Evolutionary conservation across 75 land plant genomes (phyloP).

Genomic region (Selaginella moellendorffii): DNA sequence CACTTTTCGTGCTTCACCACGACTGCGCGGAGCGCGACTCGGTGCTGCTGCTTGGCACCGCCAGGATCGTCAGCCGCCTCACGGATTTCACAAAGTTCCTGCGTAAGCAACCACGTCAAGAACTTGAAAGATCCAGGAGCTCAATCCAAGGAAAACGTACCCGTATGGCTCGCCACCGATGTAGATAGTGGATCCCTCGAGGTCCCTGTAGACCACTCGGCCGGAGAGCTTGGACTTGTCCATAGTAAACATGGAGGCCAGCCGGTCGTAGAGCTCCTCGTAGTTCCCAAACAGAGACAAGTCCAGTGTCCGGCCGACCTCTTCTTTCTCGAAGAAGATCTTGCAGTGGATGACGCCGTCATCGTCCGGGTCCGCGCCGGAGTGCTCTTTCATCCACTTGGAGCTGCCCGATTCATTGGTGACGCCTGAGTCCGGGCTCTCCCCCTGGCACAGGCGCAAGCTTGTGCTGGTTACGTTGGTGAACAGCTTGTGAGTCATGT

Average conservation of each 20-base stretch:
- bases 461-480: no score
- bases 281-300: constrained; percentile 48
- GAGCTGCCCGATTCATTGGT: constrained; percentile 16
- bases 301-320: constrained; percentile 75
- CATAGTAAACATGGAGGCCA: constrained; percentile 55
- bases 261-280: constrained; percentile 47
- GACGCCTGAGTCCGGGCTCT: background rate
- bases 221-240: constrained; percentile 12
- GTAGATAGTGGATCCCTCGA: constrained; percentile 2
- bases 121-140: no score
- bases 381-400: constrained; percentile 24
- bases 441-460: background rate
- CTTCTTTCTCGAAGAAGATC: constrained; percentile 61
- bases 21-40: background rate
- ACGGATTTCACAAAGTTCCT: constrained; percentile 20
- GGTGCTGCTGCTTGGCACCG: background rate
- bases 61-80: constrained; percentile 20
- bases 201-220: constrained; percentile 14
- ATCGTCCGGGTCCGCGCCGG: constrained; percentile 8
- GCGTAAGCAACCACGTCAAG: constrained; percentile 11
- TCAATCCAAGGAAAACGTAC: background rate
- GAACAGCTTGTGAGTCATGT: no score
- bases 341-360: constrained; percentile 37
- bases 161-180: constrained; percentile 9
- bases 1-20: no score